These are phyloP conservation scores for Penicillium sp. DNA, from an alignment of 2,329 filamentous ascomycete genomes.

Conservation along the genomic window DNA sequence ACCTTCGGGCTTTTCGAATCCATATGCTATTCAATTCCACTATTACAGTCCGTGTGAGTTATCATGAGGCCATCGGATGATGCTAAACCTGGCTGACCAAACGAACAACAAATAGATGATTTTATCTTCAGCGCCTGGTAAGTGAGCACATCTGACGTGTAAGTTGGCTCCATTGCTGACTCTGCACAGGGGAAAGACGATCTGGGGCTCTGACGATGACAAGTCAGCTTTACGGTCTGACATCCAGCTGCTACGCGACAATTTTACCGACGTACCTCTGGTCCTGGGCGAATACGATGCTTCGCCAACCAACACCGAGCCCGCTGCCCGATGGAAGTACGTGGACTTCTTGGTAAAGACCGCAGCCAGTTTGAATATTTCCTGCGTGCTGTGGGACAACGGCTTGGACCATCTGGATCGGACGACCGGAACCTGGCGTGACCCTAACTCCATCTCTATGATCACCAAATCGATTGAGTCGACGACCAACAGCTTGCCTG, in stretches of 20 bases:
- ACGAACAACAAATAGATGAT: constrained; percentile 17
- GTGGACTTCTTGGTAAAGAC: constrained; percentile 53
- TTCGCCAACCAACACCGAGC: constrained; percentile 50
- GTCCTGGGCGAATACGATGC: constrained; percentile 58
- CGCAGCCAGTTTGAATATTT: constrained; percentile 49
- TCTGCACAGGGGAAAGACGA: constrained; percentile 55
- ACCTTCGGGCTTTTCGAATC: constrained; percentile 51
- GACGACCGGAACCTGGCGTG: constrained; percentile 48
- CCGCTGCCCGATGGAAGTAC: constrained; percentile 57
- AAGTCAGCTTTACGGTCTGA: constrained; percentile 50
- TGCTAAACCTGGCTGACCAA: not conserved
- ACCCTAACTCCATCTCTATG: constrained; percentile 49
- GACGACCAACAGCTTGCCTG: constrained; percentile 49
- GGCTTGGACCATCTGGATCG: constrained; percentile 55
- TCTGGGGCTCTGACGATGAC: constrained; percentile 56
- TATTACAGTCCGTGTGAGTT: constrained; percentile 51
- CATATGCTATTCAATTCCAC: constrained; percentile 60
- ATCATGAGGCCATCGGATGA: not conserved
- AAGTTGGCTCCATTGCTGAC: constrained; percentile 36
- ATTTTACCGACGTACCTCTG: constrained; percentile 55
- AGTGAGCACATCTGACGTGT: not conserved
- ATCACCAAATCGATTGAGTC: constrained; percentile 46
- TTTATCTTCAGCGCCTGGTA: constrained; percentile 33
- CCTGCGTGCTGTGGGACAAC: constrained; percentile 58
- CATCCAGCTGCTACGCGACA: constrained; percentile 50